These are phyloP conservation scores for Malus sieversii DNA, from an alignment of 306 rosid species.

Conservation along the genomic window DNA sequence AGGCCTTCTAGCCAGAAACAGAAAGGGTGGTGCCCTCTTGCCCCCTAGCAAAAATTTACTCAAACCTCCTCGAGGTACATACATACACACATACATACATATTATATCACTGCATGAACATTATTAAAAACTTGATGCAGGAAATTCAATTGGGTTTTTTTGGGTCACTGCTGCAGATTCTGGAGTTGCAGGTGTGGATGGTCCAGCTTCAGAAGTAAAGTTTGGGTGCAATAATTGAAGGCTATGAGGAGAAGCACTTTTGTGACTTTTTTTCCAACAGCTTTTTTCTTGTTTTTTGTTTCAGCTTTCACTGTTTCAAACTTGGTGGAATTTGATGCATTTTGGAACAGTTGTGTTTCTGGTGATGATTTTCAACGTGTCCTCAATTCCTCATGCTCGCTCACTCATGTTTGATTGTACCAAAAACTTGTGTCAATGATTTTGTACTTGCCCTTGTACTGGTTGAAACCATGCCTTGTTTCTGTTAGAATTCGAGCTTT, in stretches of 20 bases:
- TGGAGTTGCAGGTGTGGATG: conserved; percentile 28
- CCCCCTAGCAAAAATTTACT: conserved; percentile 43
- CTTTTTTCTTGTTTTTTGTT: not conserved
- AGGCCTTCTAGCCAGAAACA: conserved; percentile 69
- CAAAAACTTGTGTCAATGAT: not conserved
- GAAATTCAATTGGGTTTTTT: not conserved
- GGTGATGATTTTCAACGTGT: not conserved
- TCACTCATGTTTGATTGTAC: not conserved
- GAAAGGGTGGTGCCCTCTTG: conserved; percentile 46
- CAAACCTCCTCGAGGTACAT: conserved; percentile 19
- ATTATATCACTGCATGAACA: not conserved
- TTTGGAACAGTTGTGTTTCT: not conserved
- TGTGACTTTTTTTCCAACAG: conserved; percentile 5
- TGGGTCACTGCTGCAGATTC: conserved; percentile 29
- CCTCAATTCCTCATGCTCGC: not conserved
- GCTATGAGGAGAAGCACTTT: not conserved
- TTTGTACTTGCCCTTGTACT: not conserved
- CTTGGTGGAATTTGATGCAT: not conserved
- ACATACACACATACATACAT: not conserved
- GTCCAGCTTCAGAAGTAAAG: conserved; percentile 29
- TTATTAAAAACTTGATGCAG: not conserved
- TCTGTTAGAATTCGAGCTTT: not conserved
- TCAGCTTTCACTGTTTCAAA: not conserved
- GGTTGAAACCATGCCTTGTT: not conserved
- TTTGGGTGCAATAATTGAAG: conserved; percentile 8